These are phyloP conservation scores for Phytophthora pinifolia DNA, from an alignment of 352 stramenopile species.

Conservation along the genomic window DNA sequence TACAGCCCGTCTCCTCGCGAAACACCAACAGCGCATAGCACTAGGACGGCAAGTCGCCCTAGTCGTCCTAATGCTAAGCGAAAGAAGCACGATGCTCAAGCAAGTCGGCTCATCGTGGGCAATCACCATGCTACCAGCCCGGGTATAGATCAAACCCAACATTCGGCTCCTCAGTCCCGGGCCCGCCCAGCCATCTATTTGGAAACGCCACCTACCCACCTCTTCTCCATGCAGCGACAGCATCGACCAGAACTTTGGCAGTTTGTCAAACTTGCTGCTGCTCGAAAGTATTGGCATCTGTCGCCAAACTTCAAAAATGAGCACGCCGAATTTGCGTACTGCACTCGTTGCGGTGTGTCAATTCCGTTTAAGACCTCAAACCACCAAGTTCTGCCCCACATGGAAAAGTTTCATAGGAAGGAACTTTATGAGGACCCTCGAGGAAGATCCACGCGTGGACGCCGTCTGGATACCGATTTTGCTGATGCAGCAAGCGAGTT, in stretches of 20 bases:
- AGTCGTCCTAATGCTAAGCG: too few species aligned
- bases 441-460: too few species aligned
- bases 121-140: too few species aligned
- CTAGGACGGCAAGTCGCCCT: too few species aligned
- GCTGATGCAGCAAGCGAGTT: not conserved
- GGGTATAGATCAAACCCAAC: too few species aligned
- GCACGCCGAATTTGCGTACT: slow-evolving; percentile 11
- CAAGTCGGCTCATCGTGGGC: too few species aligned
- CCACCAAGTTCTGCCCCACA: slow-evolving; percentile 10
- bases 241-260: slow-evolving; percentile 6
- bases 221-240: slow-evolving; percentile 2
- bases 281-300: slow-evolving; percentile 4
- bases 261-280: slow-evolving; percentile 3
- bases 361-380: slow-evolving; percentile 8
- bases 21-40: too few species aligned
- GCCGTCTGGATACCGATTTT: too few species aligned
- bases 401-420: slow-evolving; percentile 2
- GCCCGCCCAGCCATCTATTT: not conserved
- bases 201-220: not conserved
- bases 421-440: too few species aligned
- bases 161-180: too few species aligned
- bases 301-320: slow-evolving; percentile 8
- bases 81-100: too few species aligned
- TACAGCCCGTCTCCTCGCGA: too few species aligned
- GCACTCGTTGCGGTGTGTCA: not conserved